Evolutionary conservation across 352 stramenopile species (phyloP).

Genomic region (Phytophthora nicotianae): DNA sequence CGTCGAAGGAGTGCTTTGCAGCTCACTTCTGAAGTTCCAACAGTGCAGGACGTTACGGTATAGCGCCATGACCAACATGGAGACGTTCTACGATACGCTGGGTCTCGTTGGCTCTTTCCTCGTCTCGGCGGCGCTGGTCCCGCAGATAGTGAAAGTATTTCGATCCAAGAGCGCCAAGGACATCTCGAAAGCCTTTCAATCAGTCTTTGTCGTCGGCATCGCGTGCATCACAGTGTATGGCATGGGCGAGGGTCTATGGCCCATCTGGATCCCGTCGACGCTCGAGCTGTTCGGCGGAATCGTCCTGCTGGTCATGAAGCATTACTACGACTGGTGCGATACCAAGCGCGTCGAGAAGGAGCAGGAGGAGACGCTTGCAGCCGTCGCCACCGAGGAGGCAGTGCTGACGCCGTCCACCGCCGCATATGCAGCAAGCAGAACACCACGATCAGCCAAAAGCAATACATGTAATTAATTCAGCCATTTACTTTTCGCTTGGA

Average conservation of each 20-base stretch:
- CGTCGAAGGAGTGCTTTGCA: background rate
- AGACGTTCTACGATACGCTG: conserved; percentile 52
- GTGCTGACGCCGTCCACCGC: background rate
- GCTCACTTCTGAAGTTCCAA: conserved; percentile 16
- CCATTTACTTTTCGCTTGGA: background rate
- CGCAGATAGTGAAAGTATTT: conserved; percentile 68
- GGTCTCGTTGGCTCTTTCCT: conserved; percentile 67
- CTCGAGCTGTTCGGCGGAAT: conserved; percentile 50
- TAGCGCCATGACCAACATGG: conserved; percentile 27
- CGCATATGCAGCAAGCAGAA: conserved; percentile 7
- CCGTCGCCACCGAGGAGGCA: conserved; percentile 12
- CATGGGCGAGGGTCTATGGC: conserved; percentile 52
- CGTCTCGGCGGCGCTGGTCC: conserved; percentile 60
- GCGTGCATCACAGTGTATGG: conserved; percentile 52
- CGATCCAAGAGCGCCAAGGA: conserved; percentile 59
- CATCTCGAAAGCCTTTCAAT: conserved; percentile 59
- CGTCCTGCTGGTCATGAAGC: conserved; percentile 52
- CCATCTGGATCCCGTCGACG: conserved; percentile 61
- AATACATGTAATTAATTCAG: conserved; percentile 4
- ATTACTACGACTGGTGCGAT: conserved; percentile 45
- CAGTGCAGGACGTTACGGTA: background rate
- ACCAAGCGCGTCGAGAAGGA: conserved; percentile 11
- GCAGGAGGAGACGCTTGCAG: conserved; percentile 8
- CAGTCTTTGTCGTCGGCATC: conserved; percentile 52
- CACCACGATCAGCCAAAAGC: conserved; percentile 6